Percentiles rank a stretch among this genome's conserved stretches.
Evolutionary conservation across 2,329 filamentous ascomycete species (phyloP).

Genomic region (Fusarium dimerum): DNA sequence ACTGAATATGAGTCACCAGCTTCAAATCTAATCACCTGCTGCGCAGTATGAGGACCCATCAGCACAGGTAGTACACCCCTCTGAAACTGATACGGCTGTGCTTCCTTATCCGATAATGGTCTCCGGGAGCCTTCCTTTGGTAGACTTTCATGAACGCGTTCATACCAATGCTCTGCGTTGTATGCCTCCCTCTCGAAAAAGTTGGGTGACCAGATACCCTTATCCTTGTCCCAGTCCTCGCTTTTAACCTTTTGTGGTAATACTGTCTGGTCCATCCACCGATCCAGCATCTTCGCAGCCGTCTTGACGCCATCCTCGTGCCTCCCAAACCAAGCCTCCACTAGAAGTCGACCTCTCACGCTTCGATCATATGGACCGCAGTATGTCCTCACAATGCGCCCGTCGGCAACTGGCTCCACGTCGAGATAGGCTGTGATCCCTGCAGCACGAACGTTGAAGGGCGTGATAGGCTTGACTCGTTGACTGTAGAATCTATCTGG

Average conservation of each 20-base stretch:
- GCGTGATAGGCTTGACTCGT: slow-evolving; percentile 25
- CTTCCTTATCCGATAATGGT: slow-evolving; percentile 28
- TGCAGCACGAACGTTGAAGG: slow-evolving; percentile 25
- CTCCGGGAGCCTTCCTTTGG: slow-evolving; percentile 11
- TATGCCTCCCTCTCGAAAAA: slow-evolving; percentile 36
- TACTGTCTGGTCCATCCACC: slow-evolving; percentile 43
- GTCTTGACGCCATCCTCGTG: slow-evolving; percentile 36
- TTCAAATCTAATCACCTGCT: slow-evolving; percentile 33
- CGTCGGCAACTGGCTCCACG: slow-evolving; percentile 37
- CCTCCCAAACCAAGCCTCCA: slow-evolving; percentile 46
- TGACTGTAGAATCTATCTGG: slow-evolving; percentile 32
- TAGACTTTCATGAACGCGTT: slow-evolving; percentile 20
- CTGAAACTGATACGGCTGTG: slow-evolving; percentile 30
- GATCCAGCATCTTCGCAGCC: slow-evolving; percentile 40
- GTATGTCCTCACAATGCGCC: slow-evolving; percentile 35
- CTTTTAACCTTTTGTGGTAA: slow-evolving; percentile 39
- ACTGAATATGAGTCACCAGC: slow-evolving; percentile 28
- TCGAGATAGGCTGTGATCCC: slow-evolving; percentile 31
- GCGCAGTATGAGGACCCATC: slow-evolving; percentile 33
- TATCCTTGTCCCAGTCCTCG: slow-evolving; percentile 30
- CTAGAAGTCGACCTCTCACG: slow-evolving; percentile 34
- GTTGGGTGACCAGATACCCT: slow-evolving; percentile 42
- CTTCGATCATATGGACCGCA: slow-evolving; percentile 38
- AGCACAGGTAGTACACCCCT: slow-evolving; percentile 34
- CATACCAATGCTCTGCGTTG: slow-evolving; percentile 34